Conservation (phyloP, 2,329 filamentous ascomycete species). For the Xylaria arbuscula region DNA sequence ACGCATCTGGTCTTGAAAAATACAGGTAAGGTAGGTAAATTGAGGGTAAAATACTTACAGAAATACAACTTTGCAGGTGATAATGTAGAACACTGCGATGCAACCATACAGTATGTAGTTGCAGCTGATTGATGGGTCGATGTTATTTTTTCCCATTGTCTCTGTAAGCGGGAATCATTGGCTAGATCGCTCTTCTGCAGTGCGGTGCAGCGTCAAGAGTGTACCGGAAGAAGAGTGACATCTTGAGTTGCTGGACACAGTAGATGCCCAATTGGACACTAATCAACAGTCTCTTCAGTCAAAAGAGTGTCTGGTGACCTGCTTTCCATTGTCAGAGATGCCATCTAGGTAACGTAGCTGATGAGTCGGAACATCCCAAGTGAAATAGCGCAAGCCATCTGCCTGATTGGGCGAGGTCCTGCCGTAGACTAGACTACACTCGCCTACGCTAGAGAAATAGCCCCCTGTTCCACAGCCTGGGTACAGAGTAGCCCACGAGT, state of each 20-base stretch:
- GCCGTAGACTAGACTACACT: constrained; percentile 8
- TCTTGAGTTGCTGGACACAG: not conserved
- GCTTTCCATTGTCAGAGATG: constrained; percentile 12
- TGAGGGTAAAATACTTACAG: constrained; percentile 25
- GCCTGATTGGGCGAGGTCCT: constrained; percentile 22
- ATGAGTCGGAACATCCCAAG: constrained; percentile 28
- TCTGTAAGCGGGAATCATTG: not conserved
- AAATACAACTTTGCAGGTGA: constrained; percentile 3
- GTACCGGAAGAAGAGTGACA: not conserved
- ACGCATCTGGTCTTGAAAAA: too few relatives aligned
- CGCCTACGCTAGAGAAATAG: constrained; percentile 6
- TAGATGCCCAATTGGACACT: not conserved
- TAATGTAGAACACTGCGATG: constrained; percentile 12
- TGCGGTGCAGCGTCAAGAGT: not conserved
- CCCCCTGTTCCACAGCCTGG: constrained; percentile 27
- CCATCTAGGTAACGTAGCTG: constrained; percentile 12
- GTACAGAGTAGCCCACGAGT: constrained; percentile 19
- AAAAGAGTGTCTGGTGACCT: constrained; percentile 14
- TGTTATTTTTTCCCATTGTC: not conserved
- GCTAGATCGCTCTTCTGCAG: not conserved
- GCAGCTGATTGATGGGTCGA: constrained; percentile 27
- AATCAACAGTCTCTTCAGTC: constrained; percentile 6
- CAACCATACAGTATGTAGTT: not conserved
- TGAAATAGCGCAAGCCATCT: constrained; percentile 35
- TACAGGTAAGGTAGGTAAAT: not conserved